phyloP scores from a whole-genome alignment of 1,139 yeast species.

The Suhomyces chickasaworum region DNA sequence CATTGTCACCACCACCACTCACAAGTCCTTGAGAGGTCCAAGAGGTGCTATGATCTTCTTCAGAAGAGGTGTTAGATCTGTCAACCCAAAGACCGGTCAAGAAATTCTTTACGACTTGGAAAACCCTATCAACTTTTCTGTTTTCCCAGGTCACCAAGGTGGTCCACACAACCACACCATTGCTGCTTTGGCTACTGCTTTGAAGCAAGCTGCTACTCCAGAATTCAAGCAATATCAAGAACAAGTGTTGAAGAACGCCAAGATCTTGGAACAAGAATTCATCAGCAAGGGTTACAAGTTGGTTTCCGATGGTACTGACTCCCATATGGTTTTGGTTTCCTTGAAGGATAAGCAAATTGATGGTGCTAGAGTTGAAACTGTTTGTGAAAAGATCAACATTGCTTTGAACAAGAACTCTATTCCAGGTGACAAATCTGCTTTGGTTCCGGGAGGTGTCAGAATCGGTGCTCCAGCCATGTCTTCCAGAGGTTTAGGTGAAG shows the following conservation, averaged over 20 bases:
- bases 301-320: conserved; percentile 94
- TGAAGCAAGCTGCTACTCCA: conserved; percentile 90
- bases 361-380: conserved; percentile 96
- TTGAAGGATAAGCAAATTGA: conserved; percentile 89
- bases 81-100: conserved; percentile 89
- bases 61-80: conserved; percentile 92
- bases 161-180: conserved; percentile 99
- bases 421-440: conserved; percentile 97
- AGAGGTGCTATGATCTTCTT: conserved; percentile 99
- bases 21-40: conserved; percentile 97
- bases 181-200: conserved; percentile 94
- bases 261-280: conserved; percentile 77
- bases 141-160: conserved; percentile 99
- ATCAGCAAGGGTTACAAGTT: conserved; percentile 70
- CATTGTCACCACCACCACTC: conserved; percentile 97
- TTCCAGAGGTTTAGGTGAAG: conserved; percentile 90
- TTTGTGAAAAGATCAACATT: conserved; percentile 91
- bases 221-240: conserved; percentile 90
- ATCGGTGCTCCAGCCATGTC: conserved; percentile 99
- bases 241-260: conserved; percentile 87
- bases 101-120: conserved; percentile 89
- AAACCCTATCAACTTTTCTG: conserved; percentile 93
- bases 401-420: conserved; percentile 97
- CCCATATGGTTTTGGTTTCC: conserved; percentile 91
- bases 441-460: conserved; percentile 97